Base-by-base conservation (phyloP, 1,284 basidiomycete genomes). In the Austroboletus niveus region DNA sequence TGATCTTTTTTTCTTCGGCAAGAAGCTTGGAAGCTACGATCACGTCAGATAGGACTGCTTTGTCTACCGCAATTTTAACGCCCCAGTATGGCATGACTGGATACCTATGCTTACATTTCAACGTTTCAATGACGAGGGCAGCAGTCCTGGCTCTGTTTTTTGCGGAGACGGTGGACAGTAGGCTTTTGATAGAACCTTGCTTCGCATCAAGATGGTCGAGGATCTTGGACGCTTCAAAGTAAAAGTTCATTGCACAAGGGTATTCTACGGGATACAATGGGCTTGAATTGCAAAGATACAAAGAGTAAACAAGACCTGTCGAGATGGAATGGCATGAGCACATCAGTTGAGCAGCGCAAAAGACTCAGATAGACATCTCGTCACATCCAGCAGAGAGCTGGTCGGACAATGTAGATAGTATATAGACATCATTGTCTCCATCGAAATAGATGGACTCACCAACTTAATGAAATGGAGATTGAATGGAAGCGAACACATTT, bases 321-420 rank as follows among this genome's bases (percentile, higher is more conserved):
- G 40, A 32, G 46, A 48, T 5, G 36, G 45, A 45, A 35, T 17
- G 17, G 17, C 22, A 36, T 68, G 38, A 64, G 61, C 43, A 34
- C 36, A 22, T 24, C 22, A 24, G 22, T 36, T 8, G 15, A 40
- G 42, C 27, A 30, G 9, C 6, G 9, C 9, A 34, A 42, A 52
- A 55, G 55, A 60, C 58, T 77, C 71, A 79, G 74, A 51, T 54
- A 54, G 57, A 63, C 54, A 48, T 54, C 35, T 81, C 79, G 71
- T 78, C 80, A 75, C 57, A 58, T 61, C 64, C 64, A 70, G 59
- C 56, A 53, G 49, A 57, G 45, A 30, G 65, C 73, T 69, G 72
- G 75, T 90, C 80, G 62, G 88, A 89, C 87, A 89, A 90, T 90
- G 87, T 90, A 90, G 88, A 90, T 89, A 89, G 87, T 70, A 61